Evolutionary conservation across 2,329 filamentous ascomycete species (phyloP).

Genomic region (Botryotinia narcissicola): DNA sequence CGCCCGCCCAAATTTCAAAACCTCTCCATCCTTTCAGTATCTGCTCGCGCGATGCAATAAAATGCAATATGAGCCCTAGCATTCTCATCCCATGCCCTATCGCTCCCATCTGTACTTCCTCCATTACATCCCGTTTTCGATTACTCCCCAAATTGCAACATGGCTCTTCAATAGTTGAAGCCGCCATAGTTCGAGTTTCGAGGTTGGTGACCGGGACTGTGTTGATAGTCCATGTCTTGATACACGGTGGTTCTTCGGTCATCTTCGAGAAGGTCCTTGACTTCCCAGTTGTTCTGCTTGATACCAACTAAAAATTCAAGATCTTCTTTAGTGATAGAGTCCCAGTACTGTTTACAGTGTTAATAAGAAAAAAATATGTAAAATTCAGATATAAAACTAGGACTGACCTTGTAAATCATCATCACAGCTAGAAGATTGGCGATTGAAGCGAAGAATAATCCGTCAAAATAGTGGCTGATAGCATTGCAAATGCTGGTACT

Average conservation of each 20-base stretch:
- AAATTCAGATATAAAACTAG: background rate
- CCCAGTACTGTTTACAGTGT: conserved; percentile 73
- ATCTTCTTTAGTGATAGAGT: conserved; percentile 97
- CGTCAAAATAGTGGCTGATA: conserved; percentile 89
- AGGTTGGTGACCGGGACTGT: conserved; percentile 26
- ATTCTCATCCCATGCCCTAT: background rate
- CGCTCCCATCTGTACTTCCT: background rate
- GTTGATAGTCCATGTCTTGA: conserved; percentile 36
- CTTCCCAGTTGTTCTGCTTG: conserved; percentile 96
- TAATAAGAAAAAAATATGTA: background rate
- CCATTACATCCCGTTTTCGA: conserved; percentile 12
- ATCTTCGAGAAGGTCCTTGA: conserved; percentile 71
- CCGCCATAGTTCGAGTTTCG: conserved; percentile 39
- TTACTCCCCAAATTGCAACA: background rate
- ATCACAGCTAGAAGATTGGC: conserved; percentile 94
- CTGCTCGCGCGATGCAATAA: background rate
- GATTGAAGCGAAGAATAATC: conserved; percentile 88
- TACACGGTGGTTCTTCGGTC: conserved; percentile 37
- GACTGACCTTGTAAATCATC: conserved; percentile 95
- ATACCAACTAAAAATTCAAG: conserved; percentile 97
- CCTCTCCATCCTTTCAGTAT: background rate
- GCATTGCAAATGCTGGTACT: conserved; percentile 80
- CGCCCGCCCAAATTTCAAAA: conserved; percentile 20
- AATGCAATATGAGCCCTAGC: background rate
- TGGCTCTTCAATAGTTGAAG: conserved; percentile 30